Evolutionary conservation across 306 rosid species (phyloP).

Genomic region (Lagenaria siceraria): DNA sequence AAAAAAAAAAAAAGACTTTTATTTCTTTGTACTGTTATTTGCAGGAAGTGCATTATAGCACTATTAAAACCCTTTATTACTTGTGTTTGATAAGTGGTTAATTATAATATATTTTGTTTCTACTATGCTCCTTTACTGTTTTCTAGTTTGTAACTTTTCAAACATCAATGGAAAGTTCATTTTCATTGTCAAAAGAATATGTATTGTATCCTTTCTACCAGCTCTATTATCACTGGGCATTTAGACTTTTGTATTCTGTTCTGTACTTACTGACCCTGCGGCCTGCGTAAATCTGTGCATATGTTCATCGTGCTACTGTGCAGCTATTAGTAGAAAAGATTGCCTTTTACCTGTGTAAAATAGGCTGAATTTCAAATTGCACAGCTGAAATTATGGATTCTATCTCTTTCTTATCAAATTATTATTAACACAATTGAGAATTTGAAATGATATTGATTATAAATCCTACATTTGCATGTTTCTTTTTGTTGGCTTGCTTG

Average conservation of each 20-base stretch:
- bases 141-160: background rate
- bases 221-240: background rate
- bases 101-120: background rate
- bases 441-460: background rate
- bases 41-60: background rate
- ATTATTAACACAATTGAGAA: background rate
- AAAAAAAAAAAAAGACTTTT: too few relatives aligned
- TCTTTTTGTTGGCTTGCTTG: background rate
- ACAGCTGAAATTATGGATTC: background rate
- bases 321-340: background rate
- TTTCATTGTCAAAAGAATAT: background rate
- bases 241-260: background rate
- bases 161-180: background rate
- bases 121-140: background rate
- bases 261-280: background rate
- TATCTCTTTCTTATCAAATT: background rate
- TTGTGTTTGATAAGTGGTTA: background rate
- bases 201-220: background rate
- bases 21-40: background rate
- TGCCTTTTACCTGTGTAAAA: background rate
- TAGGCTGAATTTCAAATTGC: background rate
- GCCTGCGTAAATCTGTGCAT: background rate
- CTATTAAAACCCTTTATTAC: background rate
- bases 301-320: background rate
- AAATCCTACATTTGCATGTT: background rate